Evolutionary conservation across 768 basidiomycete genomes (phyloP).

Genomic region (Mrakia frigida): DNA sequence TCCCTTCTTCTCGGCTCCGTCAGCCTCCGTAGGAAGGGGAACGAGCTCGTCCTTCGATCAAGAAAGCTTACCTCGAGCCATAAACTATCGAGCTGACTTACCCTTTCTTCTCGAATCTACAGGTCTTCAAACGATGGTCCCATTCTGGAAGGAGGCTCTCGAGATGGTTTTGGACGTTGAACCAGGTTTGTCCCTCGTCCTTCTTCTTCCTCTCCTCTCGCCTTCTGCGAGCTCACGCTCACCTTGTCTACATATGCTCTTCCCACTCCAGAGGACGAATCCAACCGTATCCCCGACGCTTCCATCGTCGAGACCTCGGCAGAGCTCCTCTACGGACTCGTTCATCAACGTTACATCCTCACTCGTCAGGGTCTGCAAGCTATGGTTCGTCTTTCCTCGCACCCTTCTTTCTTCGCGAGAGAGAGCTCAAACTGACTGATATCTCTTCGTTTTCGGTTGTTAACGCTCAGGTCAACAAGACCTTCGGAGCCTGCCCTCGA

Average conservation of each 20-base stretch:
- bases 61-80: too few relatives aligned
- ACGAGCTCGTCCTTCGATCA: not conserved
- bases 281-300: constrained; percentile 93
- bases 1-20: not conserved
- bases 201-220: not conserved
- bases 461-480: constrained; percentile 73
- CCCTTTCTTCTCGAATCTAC: not conserved
- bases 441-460: not conserved
- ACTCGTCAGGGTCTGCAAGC: constrained; percentile 88
- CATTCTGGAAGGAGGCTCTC: constrained; percentile 99
- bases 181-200: constrained; percentile 63
- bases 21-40: too few relatives aligned
- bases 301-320: constrained; percentile 97
- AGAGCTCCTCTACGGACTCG: constrained; percentile 93
- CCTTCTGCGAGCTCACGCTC: not conserved
- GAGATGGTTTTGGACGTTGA: constrained; percentile 99
- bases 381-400: constrained; percentile 60
- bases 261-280: constrained; percentile 64
- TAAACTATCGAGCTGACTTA: not conserved
- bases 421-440: not conserved
- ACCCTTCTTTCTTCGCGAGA: not conserved
- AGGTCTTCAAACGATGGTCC: constrained; percentile 84
- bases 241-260: not conserved
- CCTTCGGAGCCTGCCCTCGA: constrained; percentile 87
- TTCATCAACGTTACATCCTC: constrained; percentile 95